Conservation (phyloP, 1,139 yeast genomes). For the Kodamaea derodonti region DNA sequence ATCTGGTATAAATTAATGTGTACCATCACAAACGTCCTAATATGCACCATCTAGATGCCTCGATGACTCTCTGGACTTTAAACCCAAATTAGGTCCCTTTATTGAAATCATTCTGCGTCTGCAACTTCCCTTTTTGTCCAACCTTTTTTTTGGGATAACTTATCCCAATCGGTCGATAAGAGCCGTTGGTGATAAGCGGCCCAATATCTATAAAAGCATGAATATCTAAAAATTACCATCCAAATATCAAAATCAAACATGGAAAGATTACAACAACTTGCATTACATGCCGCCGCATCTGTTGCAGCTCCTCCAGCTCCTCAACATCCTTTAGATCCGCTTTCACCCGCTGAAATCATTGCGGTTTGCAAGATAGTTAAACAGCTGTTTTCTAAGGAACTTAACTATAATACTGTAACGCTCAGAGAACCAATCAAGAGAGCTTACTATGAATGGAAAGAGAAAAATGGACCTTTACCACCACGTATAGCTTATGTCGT, state of each 20-base stretch:
- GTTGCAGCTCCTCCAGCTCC: constrained; percentile 50
- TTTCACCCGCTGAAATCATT: constrained; percentile 54
- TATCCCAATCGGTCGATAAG: not conserved
- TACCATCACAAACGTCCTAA: too few species aligned
- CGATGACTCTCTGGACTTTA: too few species aligned
- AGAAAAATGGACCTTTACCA: constrained; percentile 55
- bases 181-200: constrained; percentile 3
- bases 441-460: constrained; percentile 63
- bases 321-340: constrained; percentile 70
- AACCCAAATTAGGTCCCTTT: too few species aligned
- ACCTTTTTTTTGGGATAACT: too few species aligned
- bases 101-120: too few species aligned
- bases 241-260: too few species aligned
- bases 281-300: constrained; percentile 57
- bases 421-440: constrained; percentile 67
- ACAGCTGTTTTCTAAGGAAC: constrained; percentile 40
- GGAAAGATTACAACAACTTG: constrained; percentile 68
- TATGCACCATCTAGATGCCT: too few species aligned
- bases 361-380: constrained; percentile 43
- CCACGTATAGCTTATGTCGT: constrained; percentile 68
- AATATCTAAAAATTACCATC: too few species aligned
- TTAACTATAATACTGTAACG: constrained; percentile 66
- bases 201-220: too few species aligned
- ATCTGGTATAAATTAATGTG: too few species aligned
- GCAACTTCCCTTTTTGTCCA: too few species aligned